phyloP scores from a whole-genome alignment of 495 filamentous ascomycete species.

The Annulohypoxylon stygium region DNA sequence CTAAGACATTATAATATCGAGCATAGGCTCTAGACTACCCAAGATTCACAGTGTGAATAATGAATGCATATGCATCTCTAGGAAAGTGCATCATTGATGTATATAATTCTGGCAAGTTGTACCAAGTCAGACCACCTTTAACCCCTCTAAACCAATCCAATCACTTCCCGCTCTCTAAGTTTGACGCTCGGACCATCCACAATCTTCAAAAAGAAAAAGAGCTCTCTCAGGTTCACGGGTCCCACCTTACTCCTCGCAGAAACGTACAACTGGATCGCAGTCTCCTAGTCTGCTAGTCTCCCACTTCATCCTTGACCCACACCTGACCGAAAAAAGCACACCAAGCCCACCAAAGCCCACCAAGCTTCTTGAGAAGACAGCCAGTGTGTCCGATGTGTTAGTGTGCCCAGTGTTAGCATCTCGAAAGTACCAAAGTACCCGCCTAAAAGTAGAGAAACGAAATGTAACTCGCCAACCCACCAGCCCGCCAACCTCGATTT shows the following conservation, averaged over 20 bases:
- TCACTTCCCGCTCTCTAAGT: slow-evolving; percentile 16
- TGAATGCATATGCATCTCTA: neutral
- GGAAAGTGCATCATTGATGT: neutral
- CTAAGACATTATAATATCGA: neutral
- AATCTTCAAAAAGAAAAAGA: slow-evolving; percentile 33
- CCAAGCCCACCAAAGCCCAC: slow-evolving; percentile 15
- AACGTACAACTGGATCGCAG: slow-evolving; percentile 10
- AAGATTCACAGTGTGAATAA: slow-evolving; percentile 5
- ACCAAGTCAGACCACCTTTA: slow-evolving; percentile 18
- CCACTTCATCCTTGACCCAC: slow-evolving; percentile 34
- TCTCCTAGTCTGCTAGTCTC: slow-evolving; percentile 9
- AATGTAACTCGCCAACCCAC: slow-evolving; percentile 39
- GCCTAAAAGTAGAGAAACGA: slow-evolving; percentile 27
- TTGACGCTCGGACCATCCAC: slow-evolving; percentile 31
- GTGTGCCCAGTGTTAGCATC: slow-evolving; percentile 11
- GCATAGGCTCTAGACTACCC: neutral
- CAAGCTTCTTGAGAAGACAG: neutral
- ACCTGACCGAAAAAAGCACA: slow-evolving; percentile 34
- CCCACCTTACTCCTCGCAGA: neutral
- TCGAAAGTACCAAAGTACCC: slow-evolving; percentile 22
- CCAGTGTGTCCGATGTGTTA: slow-evolving; percentile 9
- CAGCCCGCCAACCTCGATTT: slow-evolving; percentile 36
- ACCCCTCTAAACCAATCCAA: slow-evolving; percentile 14
- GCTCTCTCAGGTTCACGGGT: slow-evolving; percentile 21
- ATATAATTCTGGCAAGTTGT: neutral